Evolutionary conservation across 2,329 filamentous ascomycete genomes (phyloP).

Genomic region (Colletotrichum sp.): DNA sequence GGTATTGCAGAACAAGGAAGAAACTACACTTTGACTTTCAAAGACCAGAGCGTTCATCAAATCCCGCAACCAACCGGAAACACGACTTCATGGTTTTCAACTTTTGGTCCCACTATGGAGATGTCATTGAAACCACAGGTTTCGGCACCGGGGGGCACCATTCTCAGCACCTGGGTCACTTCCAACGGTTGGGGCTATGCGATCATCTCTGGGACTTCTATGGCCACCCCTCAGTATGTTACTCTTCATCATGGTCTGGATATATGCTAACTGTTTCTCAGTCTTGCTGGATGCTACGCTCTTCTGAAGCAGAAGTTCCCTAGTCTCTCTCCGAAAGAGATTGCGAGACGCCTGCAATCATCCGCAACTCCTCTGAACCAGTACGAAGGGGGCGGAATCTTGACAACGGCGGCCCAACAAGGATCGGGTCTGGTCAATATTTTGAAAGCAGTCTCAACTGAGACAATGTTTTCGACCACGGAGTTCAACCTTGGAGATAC

Average conservation of each 20-base stretch:
- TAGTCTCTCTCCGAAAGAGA: neutral
- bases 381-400: neutral
- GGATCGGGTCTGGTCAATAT: conserved; percentile 9
- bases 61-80: conserved; percentile 4
- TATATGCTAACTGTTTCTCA: neutral
- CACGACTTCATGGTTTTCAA: neutral
- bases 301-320: conserved; percentile 7
- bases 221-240: conserved; percentile 13
- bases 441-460: neutral
- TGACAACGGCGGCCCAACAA: conserved; percentile 7
- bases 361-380: neutral
- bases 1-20: neutral
- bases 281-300: conserved; percentile 8
- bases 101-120: conserved; percentile 15
- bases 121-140: conserved; percentile 14
- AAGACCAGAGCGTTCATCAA: conserved; percentile 3
- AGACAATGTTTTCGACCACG: neutral
- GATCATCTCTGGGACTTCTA: conserved; percentile 15
- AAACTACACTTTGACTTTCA: conserved; percentile 8
- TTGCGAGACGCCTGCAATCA: conserved; percentile 1
- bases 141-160: conserved; percentile 6
- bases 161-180: conserved; percentile 15
- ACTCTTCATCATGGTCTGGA: neutral
- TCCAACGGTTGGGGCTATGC: conserved; percentile 13
- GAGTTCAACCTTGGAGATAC: conserved; percentile 8